Conservation (phyloP, 2,329 filamentous ascomycete species). For the Penicillium sp. region DNA sequence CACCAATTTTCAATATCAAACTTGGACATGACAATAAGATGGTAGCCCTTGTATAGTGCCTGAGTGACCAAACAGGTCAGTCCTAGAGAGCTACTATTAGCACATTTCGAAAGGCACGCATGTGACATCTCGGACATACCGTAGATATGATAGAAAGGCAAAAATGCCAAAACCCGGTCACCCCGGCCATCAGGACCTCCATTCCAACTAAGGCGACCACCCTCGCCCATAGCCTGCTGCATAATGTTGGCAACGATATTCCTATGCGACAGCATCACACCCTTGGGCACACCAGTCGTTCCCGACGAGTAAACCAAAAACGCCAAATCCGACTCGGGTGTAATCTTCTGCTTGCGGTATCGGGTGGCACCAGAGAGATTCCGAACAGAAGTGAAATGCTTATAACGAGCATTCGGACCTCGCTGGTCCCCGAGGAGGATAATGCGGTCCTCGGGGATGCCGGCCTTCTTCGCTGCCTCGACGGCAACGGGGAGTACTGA, state of each 20-base stretch:
- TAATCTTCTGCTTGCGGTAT: slow-evolving; percentile 57
- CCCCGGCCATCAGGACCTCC: slow-evolving; percentile 57
- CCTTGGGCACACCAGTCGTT: slow-evolving; percentile 87
- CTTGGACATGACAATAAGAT: slow-evolving; percentile 66
- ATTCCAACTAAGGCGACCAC: slow-evolving; percentile 52
- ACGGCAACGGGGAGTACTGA: slow-evolving; percentile 59
- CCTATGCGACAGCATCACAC: slow-evolving; percentile 75
- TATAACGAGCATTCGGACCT: slow-evolving; percentile 55
- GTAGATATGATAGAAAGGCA: slow-evolving; percentile 92
- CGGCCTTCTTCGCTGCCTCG: slow-evolving; percentile 63
- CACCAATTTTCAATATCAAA: slow-evolving; percentile 82
- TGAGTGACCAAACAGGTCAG: slow-evolving; percentile 69
- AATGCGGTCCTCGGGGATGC: slow-evolving; percentile 66
- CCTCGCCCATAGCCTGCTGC: slow-evolving; percentile 54
- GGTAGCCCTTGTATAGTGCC: slow-evolving; percentile 59
- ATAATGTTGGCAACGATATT: slow-evolving; percentile 74
- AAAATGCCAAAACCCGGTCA: slow-evolving; percentile 69
- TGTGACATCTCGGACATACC: slow-evolving; percentile 45
- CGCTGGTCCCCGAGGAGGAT: slow-evolving; percentile 63
- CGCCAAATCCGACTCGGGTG: slow-evolving; percentile 67
- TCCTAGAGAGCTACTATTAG: slow-evolving; percentile 40
- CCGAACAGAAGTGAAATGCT: slow-evolving; percentile 68
- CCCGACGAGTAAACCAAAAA: slow-evolving; percentile 87
- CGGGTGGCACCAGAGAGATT: slow-evolving; percentile 57
- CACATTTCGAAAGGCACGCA: not conserved